Evolutionary conservation across 495 filamentous ascomycete genomes (phyloP).

Genomic region (Astrothelium macrocarpum): DNA sequence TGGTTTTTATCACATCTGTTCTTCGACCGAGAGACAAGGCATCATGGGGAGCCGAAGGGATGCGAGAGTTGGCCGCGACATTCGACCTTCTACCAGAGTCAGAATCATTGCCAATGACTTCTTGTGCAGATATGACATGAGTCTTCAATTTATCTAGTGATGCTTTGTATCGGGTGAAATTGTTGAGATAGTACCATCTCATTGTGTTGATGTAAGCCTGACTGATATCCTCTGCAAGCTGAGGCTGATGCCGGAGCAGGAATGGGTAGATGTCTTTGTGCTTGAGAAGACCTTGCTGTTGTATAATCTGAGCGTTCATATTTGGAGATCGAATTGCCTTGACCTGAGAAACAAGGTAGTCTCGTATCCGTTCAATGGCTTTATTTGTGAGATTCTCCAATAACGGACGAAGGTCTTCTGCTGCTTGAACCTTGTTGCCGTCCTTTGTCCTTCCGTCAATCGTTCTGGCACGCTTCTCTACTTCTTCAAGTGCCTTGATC

Average conservation of each 20-base stretch:
- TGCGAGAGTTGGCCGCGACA: neutral
- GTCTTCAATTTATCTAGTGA: slow-evolving; percentile 77
- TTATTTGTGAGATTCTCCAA: slow-evolving; percentile 74
- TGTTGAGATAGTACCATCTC: slow-evolving; percentile 92
- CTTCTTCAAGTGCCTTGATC: slow-evolving; percentile 73
- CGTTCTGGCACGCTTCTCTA: slow-evolving; percentile 65
- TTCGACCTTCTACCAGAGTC: slow-evolving; percentile 6
- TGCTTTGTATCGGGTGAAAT: slow-evolving; percentile 81
- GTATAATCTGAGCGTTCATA: slow-evolving; percentile 92
- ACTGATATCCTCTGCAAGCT: slow-evolving; percentile 74
- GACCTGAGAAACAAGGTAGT: slow-evolving; percentile 88
- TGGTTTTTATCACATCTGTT: slow-evolving; percentile 63
- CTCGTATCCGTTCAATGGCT: slow-evolving; percentile 86
- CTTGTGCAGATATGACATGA: slow-evolving; percentile 70
- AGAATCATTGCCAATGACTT: slow-evolving; percentile 71
- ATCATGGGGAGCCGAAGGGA: slow-evolving; percentile 55
- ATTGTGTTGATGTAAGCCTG: slow-evolving; percentile 97
- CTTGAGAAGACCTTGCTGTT: slow-evolving; percentile 77
- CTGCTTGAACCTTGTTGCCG: slow-evolving; percentile 55
- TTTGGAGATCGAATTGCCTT: slow-evolving; percentile 86
- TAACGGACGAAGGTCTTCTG: slow-evolving; percentile 75
- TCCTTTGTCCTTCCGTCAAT: slow-evolving; percentile 57
- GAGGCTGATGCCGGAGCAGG: slow-evolving; percentile 63
- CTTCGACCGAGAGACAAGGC: slow-evolving; percentile 79
- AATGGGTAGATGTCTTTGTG: slow-evolving; percentile 84